Evolutionary conservation across 2,329 filamentous ascomycete species (phyloP).

Genomic region (Arthrobotrys pseudoclavata): DNA sequence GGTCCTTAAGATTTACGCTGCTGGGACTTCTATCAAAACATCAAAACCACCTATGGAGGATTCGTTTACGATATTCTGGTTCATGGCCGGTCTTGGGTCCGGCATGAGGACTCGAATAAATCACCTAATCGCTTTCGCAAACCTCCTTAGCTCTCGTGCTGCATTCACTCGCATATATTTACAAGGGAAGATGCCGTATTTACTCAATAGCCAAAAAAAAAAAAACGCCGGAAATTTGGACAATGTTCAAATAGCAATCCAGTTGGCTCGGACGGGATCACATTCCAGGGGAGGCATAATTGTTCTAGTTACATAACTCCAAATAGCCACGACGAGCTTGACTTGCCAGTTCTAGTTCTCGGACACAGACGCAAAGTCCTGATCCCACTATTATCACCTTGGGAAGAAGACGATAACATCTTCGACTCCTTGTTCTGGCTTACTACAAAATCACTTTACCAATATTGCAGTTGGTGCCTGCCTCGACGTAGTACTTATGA

Average conservation of each 20-base stretch:
- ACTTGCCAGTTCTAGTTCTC: neutral
- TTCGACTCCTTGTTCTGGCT: slow-evolving; percentile 14
- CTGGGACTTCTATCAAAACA: neutral
- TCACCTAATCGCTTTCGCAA: neutral
- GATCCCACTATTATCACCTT: slow-evolving; percentile 4
- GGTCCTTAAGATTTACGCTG: slow-evolving; percentile 1
- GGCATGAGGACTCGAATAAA: neutral
- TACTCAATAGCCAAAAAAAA: neutral
- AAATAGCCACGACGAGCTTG: neutral
- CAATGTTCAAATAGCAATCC: neutral
- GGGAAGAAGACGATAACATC: slow-evolving; percentile 1
- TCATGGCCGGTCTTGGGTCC: too few species aligned
- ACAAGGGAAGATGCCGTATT: neutral
- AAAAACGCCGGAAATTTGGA: neutral
- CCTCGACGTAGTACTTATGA: too few species aligned
- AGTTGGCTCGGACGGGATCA: too few species aligned
- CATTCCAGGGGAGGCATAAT: too few species aligned
- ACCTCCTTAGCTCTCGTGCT: neutral
- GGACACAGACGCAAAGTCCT: neutral
- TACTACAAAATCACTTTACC: neutral
- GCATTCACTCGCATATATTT: neutral
- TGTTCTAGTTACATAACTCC: too few species aligned
- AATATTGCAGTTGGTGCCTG: neutral
- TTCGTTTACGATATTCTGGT: neutral
- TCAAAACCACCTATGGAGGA: neutral